Evolutionary conservation across 805 yeast species (phyloP).

Genomic region (Spathaspora sp.): DNA sequence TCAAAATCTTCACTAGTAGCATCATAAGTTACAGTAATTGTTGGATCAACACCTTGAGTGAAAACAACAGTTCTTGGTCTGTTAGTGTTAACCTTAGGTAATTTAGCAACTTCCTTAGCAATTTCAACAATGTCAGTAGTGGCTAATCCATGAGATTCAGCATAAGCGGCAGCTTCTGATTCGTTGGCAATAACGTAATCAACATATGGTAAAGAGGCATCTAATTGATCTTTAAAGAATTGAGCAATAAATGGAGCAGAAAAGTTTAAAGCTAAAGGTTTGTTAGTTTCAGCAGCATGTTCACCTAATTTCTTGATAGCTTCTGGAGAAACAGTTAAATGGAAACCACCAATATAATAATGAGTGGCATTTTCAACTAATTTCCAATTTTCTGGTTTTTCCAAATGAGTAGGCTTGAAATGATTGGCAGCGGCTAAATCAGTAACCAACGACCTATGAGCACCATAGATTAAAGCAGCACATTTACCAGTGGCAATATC

Average conservation of each 20-base stretch:
- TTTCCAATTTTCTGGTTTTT: conserved; percentile 86
- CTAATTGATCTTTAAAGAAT: conserved; percentile 90
- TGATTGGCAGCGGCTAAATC: conserved; percentile 98
- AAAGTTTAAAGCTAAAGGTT: conserved; percentile 78
- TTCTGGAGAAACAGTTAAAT: conserved; percentile 94
- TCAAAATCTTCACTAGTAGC: conserved; percentile 42
- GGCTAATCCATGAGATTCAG: conserved; percentile 71
- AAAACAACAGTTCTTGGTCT: conserved; percentile 83
- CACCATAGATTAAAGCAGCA: conserved; percentile 89
- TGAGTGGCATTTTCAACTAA: conserved; percentile 74
- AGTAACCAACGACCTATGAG: conserved; percentile 88
- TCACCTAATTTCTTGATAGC: conserved; percentile 87
- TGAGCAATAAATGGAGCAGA: conserved; percentile 97
- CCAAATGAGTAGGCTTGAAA: conserved; percentile 84
- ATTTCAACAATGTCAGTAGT: conserved; percentile 65
- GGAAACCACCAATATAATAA: conserved; percentile 98
- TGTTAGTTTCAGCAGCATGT: conserved; percentile 83
- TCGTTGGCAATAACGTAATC: conserved; percentile 94
- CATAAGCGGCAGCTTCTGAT: conserved; percentile 93
- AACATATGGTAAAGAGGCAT: conserved; percentile 75
- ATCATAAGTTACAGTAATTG: conserved; percentile 68
- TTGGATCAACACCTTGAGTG: conserved; percentile 94
- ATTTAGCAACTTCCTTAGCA: conserved; percentile 77
- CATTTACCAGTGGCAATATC: conserved; percentile 91
- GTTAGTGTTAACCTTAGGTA: conserved; percentile 66